Evolutionary conservation across 23 red algal species (phyloP), one percentile per base, ranked within the genome.

Genomic region (Pyropia haitanensis): DNA sequence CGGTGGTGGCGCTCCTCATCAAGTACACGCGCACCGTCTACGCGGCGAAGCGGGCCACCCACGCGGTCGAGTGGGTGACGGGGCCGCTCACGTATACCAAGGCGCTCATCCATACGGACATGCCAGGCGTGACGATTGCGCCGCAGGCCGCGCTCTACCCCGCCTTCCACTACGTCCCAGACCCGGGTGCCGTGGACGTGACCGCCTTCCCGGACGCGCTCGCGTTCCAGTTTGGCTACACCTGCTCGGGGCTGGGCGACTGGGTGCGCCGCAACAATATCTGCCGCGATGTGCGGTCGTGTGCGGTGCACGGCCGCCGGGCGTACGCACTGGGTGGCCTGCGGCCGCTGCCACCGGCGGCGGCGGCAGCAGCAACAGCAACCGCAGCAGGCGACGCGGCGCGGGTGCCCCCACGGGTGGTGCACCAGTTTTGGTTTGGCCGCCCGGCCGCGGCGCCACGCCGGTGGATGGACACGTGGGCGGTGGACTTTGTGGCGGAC

Each of bases 61-160:
- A 88, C 57, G 82, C 68, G 18, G 82, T 88, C 20, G 82, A 88
- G 70, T 88, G 82, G 82, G 82, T 88, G 29, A 88, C 82, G 10
- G 82, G 82, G 19, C 82, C 82, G 3, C 54, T 88, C 5, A 67
- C 82, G 14, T 76, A 71, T 57, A 88, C 82, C 1, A 88, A 88
- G 33, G 64, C 53, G 14, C 72, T 88, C 15, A 57, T 71, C 24
- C 71, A 88, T 77, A 19, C 70, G 0, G 54, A 78, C 20, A 88
- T 88, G 82, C 82, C 82, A 24, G 31, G 31, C 3, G 52, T 88
- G 21, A 69, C 73, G 33, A 68, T 76, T 14, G 68, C 71, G 0
- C 82, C 82, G 16, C 67, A 59, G 3, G 60, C 67, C 34, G 63
- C 73, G 21, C 76, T 88, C 44, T 88, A 88, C 76, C 82, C 82